A percentile compares a stretch with the other conserved stretches of the same genome.
Conservation (phyloP, 2,329 filamentous ascomycete genomes). For the Fusarium anthophilum region DNA sequence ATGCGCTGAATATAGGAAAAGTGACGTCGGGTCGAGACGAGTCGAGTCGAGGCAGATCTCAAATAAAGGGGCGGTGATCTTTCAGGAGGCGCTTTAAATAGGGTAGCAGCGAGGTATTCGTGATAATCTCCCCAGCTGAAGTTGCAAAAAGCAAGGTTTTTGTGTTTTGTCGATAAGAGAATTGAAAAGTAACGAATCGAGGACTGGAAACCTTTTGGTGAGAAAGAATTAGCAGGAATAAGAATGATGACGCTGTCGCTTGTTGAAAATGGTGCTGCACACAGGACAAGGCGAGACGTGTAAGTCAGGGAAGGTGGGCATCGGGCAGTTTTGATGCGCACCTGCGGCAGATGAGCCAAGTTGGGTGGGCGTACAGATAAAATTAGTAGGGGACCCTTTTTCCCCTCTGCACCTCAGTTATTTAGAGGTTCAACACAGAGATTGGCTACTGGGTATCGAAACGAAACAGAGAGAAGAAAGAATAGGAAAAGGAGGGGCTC, state of each 20-base stretch:
- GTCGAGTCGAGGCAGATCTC: constrained; percentile 2
- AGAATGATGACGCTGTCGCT: constrained; percentile 7
- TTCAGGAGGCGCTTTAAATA: constrained; percentile 5
- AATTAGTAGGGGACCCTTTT: constrained; percentile 36
- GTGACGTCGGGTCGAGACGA: constrained; percentile 17
- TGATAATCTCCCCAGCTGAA: constrained; percentile 28
- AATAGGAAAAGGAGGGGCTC: constrained; percentile 14
- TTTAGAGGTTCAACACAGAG: constrained; percentile 11
- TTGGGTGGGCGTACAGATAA: constrained; percentile 32
- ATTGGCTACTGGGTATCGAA: constrained; percentile 27
- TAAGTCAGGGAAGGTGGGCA: constrained; percentile 38
- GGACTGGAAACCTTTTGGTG: background rate
- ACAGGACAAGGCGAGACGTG: constrained; percentile 24
- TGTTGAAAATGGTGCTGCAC: constrained; percentile 16
- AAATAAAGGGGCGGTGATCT: constrained; percentile 33
- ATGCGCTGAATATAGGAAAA: constrained; percentile 23
- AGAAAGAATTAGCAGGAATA: constrained; percentile 5
- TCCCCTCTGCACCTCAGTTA: constrained; percentile 20
- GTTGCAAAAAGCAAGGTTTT: constrained; percentile 22
- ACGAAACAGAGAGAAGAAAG: constrained; percentile 23
- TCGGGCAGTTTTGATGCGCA: constrained; percentile 33
- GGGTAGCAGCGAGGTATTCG: background rate
- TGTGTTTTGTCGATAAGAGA: constrained; percentile 5
- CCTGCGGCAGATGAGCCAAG: constrained; percentile 28
- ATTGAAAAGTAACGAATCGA: background rate